These are phyloP conservation scores for Sarocladium brachiariae DNA, from an alignment of 2,329 filamentous ascomycete species.

Conservation along the genomic window DNA sequence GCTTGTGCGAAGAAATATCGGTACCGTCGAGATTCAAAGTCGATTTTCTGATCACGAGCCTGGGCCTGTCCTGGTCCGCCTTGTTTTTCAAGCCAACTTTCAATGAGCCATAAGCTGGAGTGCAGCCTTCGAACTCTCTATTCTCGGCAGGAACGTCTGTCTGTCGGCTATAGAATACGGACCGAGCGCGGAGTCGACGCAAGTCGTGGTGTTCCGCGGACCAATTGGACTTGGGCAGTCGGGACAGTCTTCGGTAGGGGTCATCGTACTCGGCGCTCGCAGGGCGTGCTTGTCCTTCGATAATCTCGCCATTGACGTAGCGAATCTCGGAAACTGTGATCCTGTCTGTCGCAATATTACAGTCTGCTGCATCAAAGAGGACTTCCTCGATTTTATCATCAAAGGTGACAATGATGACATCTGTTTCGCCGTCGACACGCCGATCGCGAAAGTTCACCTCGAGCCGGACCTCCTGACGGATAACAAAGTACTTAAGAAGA, in stretches of 20 bases:
- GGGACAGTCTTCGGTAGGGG: constrained; percentile 58
- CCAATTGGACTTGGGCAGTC: constrained; percentile 55
- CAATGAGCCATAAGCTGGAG: constrained; percentile 48
- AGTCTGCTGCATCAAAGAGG: constrained; percentile 55
- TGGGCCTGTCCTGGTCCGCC: constrained; percentile 31
- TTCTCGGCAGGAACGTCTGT: constrained; percentile 48
- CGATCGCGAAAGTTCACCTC: constrained; percentile 80
- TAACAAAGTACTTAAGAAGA: constrained; percentile 45
- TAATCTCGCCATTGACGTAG: constrained; percentile 26
- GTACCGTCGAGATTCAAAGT: constrained; percentile 23
- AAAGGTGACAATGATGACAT: constrained; percentile 68
- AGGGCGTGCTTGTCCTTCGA: constrained; percentile 30
- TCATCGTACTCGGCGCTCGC: constrained; percentile 47
- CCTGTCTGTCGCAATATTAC: constrained; percentile 46
- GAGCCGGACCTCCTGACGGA: constrained; percentile 81
- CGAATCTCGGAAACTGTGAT: constrained; percentile 42
- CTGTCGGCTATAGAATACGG: constrained; percentile 41
- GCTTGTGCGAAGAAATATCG: constrained; percentile 33
- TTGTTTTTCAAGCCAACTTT: constrained; percentile 36
- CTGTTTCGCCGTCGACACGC: constrained; percentile 68
- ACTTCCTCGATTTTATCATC: constrained; percentile 52
- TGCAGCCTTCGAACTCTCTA: constrained; percentile 49
- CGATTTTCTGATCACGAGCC: constrained; percentile 39
- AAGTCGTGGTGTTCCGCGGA: constrained; percentile 69
- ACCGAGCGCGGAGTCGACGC: constrained; percentile 59